These are phyloP conservation scores for Anthoceros angustus DNA, from an alignment of 225 moss, liverwort and hornwort genomes.

Conservation along the genomic window DNA sequence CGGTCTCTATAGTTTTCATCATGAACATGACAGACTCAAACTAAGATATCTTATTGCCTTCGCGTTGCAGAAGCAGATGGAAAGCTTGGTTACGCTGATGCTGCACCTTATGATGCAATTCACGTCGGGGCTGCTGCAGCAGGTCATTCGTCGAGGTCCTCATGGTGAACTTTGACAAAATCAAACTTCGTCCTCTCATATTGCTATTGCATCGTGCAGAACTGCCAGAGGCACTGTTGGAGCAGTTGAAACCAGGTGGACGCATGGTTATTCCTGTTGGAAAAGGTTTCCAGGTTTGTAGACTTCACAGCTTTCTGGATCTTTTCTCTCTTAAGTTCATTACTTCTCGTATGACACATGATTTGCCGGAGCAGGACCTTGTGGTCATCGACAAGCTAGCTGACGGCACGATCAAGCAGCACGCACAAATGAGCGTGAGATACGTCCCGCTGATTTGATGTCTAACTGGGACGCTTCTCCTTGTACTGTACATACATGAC, in stretches of 20 bases:
- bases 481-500: background rate
- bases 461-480: background rate
- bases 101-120: slow-evolving; percentile 81
- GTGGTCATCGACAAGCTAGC: slow-evolving; percentile 63
- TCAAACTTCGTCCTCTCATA: background rate
- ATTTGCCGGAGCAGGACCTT: slow-evolving; percentile 38
- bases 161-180: background rate
- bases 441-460: slow-evolving; percentile 56
- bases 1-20: background rate
- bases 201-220: slow-evolving; percentile 24
- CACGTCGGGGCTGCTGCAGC: slow-evolving; percentile 91
- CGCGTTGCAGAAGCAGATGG: slow-evolving; percentile 60
- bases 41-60: too few species aligned
- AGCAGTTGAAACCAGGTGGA: slow-evolving; percentile 87
- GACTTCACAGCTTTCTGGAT: background rate
- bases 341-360: background rate
- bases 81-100: slow-evolving; percentile 66
- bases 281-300: slow-evolving; percentile 39
- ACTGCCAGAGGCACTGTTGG: slow-evolving; percentile 59
- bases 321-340: background rate
- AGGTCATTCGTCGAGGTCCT: slow-evolving; percentile 14
- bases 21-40: background rate
- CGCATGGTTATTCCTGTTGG: slow-evolving; percentile 98
- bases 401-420: slow-evolving; percentile 69
- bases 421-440: slow-evolving; percentile 65